A percentile compares a stretch with the other conserved stretches of the same genome.
phyloP scores from a whole-genome alignment of 768 basidiomycete species.

The Phaeotremella skinneri region DNA sequence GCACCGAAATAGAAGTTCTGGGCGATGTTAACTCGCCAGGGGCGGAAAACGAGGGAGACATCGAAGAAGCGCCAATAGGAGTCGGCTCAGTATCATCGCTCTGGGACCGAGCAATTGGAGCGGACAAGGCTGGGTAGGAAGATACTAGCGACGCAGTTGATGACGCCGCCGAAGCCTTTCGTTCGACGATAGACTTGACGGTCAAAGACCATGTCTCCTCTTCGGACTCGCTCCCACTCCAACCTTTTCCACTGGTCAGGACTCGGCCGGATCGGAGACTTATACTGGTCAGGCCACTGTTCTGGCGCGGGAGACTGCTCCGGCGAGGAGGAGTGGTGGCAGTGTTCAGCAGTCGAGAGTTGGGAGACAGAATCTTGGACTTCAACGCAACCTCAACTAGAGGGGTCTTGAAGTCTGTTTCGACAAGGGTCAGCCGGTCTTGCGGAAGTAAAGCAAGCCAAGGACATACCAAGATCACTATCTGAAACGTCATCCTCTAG shows the following conservation, averaged over 20 bases:
- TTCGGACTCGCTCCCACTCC: conserved; percentile 40
- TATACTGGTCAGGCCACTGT: not conserved
- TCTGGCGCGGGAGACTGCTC: conserved; percentile 12
- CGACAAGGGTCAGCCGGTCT: not conserved
- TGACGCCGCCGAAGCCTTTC: conserved; percentile 9
- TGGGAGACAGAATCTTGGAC: conserved; percentile 26
- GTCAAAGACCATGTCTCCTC: conserved; percentile 35
- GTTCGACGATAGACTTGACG: conserved; percentile 13
- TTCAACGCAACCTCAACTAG: conserved; percentile 24
- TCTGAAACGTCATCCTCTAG: conserved; percentile 14
- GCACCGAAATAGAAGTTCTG: too few species aligned
- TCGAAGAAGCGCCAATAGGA: not conserved
- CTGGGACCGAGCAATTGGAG: not conserved
- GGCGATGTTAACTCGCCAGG: too few species aligned
- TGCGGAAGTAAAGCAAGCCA: not conserved
- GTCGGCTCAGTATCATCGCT: not conserved
- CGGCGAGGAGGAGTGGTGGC: not conserved
- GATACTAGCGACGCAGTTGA: not conserved
- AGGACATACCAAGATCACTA: conserved; percentile 31
- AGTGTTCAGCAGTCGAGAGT: conserved; percentile 21
- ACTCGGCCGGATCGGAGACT: conserved; percentile 11
- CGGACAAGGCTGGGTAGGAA: not conserved
- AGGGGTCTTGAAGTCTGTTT: conserved; percentile 20
- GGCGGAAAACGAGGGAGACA: too few species aligned
- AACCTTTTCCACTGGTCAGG: conserved; percentile 17